Percentiles rank a stretch among this genome's conserved stretches.
These are phyloP conservation scores for Miamiensis avidus DNA, from an alignment of 169 alveolate species.

Conservation along the genomic window DNA sequence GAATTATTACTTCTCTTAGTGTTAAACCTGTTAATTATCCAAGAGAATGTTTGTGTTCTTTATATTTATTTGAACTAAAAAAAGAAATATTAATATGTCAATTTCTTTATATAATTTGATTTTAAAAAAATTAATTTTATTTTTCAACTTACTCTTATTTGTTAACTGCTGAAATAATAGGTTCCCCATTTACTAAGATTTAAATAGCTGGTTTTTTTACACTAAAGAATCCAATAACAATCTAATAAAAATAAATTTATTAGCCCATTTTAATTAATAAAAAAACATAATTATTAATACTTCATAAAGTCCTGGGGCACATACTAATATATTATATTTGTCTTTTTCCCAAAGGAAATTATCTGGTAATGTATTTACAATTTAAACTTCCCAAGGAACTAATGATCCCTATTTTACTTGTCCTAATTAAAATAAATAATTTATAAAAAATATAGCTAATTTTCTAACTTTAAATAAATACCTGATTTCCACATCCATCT, in stretches of 20 bases:
- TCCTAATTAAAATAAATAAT: too few relatives aligned
- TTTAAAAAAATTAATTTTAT: background rate
- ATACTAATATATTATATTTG: constrained; percentile 60
- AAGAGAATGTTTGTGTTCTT: background rate
- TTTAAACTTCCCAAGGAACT: constrained; percentile 86
- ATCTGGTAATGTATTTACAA: constrained; percentile 81
- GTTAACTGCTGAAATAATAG: constrained; percentile 57
- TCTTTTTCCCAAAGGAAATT: constrained; percentile 86
- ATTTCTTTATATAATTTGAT: background rate
- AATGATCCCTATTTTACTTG: constrained; percentile 60
- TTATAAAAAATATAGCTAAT: too few relatives aligned
- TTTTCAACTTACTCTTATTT: constrained; percentile 31
- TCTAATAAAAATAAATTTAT: background rate
- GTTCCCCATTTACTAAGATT: constrained; percentile 86
- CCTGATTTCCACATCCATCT: constrained; percentile 83
- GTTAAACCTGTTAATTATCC: constrained; percentile 52
- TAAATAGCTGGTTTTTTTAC: constrained; percentile 84
- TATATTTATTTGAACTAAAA: constrained; percentile 45
- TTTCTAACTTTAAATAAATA: too few relatives aligned
- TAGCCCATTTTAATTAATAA: background rate
- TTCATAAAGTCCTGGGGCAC: constrained; percentile 84
- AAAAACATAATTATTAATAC: background rate
- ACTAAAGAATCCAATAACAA: constrained; percentile 76
- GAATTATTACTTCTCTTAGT: constrained; percentile 67
- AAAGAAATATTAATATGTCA: background rate